phyloP scores from a whole-genome alignment of 805 yeast species.

The Yamadazyma sp. region DNA sequence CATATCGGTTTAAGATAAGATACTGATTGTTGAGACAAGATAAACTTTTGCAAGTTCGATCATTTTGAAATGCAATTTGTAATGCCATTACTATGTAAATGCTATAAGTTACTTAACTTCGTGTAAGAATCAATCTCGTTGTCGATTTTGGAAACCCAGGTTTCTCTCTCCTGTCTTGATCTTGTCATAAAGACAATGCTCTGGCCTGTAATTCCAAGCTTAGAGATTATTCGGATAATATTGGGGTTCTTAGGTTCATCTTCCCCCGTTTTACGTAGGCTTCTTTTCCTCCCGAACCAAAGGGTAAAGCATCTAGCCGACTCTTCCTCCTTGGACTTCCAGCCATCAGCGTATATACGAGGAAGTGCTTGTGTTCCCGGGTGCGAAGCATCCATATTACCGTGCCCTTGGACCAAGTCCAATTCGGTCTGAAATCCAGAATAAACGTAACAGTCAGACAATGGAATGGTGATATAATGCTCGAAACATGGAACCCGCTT shows the following conservation, averaged over 20 bases:
- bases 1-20: too few species aligned
- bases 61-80: neutral
- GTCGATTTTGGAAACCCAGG: slow-evolving; percentile 63
- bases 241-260: slow-evolving; percentile 40
- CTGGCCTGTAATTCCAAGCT: slow-evolving; percentile 66
- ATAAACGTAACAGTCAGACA: slow-evolving; percentile 70
- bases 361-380: slow-evolving; percentile 66
- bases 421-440: slow-evolving; percentile 62
- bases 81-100: too few species aligned
- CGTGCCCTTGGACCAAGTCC: slow-evolving; percentile 52
- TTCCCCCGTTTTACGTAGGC: slow-evolving; percentile 27
- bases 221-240: slow-evolving; percentile 44
- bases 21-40: too few species aligned
- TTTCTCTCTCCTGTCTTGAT: slow-evolving; percentile 77
- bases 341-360: slow-evolving; percentile 75
- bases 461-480: slow-evolving; percentile 58
- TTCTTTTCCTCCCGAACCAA: slow-evolving; percentile 74
- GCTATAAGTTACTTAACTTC: slow-evolving; percentile 9
- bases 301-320: slow-evolving; percentile 73
- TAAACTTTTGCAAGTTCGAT: neutral
- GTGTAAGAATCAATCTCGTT: slow-evolving; percentile 47
- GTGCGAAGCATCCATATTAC: slow-evolving; percentile 45
- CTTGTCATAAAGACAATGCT: slow-evolving; percentile 76
- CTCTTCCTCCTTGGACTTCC: slow-evolving; percentile 80
- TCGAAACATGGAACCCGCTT: slow-evolving; percentile 49